Evolutionary conservation across 176 grass and related monocot genomes (phyloP).

Genomic region (Oryza brachyantha): DNA sequence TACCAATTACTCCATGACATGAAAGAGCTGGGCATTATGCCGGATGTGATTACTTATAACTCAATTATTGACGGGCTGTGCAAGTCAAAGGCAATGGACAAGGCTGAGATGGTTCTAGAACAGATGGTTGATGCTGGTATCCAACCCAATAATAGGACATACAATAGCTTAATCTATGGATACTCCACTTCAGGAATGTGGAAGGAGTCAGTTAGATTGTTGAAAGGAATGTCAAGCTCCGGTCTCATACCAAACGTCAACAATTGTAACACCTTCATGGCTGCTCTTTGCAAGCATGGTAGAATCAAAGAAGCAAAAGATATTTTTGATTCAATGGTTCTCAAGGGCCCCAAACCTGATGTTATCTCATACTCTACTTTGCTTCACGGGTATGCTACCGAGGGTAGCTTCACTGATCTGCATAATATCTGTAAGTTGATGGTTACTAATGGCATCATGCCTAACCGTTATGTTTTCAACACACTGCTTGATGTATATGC

Average conservation of each 20-base stretch:
- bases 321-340: constrained; percentile 16
- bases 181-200: constrained; percentile 7
- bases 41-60: background rate
- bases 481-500: constrained; percentile 24
- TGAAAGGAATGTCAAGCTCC: constrained; percentile 16
- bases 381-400: background rate
- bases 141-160: background rate
- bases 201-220: background rate
- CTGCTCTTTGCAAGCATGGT: constrained; percentile 22
- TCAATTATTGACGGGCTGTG: background rate
- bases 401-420: background rate
- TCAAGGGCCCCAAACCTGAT: background rate
- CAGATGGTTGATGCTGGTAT: constrained; percentile 24
- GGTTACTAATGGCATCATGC: background rate
- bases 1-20: constrained; percentile 16
- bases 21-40: background rate
- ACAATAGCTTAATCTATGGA: constrained; percentile 27
- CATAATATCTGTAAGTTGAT: constrained; percentile 1
- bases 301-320: constrained; percentile 17
- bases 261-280: constrained; percentile 9
- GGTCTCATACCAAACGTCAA: background rate
- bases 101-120: background rate
- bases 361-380: background rate
- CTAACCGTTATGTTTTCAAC: background rate
- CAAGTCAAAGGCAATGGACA: background rate